Conservation (phyloP, 2,329 filamentous ascomycete genomes). For the Arthrobotrys sphaeroides region DNA sequence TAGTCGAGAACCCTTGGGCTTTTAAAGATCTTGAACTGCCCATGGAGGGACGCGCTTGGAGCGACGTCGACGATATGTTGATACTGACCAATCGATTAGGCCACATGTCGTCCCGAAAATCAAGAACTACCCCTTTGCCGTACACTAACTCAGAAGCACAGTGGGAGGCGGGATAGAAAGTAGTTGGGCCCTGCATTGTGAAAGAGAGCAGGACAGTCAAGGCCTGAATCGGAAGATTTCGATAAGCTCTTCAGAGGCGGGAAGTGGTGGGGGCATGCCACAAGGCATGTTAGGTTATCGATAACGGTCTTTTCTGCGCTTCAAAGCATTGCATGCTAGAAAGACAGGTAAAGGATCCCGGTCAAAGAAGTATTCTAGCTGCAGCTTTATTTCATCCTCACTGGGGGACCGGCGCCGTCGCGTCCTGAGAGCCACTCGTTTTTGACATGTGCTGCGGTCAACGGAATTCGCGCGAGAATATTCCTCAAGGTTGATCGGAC, state of each 20-base stretch:
- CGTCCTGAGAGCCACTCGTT: constrained; percentile 33
- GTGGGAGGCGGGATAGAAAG: constrained; percentile 10
- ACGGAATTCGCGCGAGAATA: constrained; percentile 5
- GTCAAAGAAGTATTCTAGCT: constrained; percentile 9
- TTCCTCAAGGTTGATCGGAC: constrained; percentile 14
- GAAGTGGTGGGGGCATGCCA: background rate
- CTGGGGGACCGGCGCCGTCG: background rate
- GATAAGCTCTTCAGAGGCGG: background rate
- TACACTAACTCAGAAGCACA: background rate
- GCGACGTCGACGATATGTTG: background rate
- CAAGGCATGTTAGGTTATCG: constrained; percentile 5
- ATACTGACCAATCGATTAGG: constrained; percentile 28
- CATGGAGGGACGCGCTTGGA: background rate
- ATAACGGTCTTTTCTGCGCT: background rate
- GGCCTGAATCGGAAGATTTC: background rate
- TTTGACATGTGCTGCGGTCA: constrained; percentile 28
- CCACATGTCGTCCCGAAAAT: constrained; percentile 25
- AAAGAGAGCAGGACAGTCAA: constrained; percentile 4
- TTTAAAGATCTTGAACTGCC: constrained; percentile 13
- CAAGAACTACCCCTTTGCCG: too few species aligned
- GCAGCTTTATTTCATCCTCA: background rate
- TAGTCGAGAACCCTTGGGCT: background rate
- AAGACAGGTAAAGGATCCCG: constrained; percentile 7
- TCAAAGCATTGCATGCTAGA: background rate
- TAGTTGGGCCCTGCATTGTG: constrained; percentile 25